Evolutionary conservation across 75 land plant genomes (phyloP).

Genomic region (Sequoia sempervirens): DNA sequence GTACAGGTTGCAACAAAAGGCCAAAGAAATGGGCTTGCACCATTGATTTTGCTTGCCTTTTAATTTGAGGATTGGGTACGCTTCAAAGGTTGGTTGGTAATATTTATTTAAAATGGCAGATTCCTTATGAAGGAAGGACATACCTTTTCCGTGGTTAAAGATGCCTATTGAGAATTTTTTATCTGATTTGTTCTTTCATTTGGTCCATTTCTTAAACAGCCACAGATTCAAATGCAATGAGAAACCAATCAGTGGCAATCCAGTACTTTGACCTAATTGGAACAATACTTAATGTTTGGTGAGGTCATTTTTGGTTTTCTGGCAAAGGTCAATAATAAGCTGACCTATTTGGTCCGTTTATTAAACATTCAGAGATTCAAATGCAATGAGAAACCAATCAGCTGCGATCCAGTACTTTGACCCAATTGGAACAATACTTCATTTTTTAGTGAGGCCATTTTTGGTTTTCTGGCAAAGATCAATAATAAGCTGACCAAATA

Average conservation of each 20-base stretch:
- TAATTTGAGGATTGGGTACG: neutral
- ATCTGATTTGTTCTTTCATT: slow-evolving; percentile 1
- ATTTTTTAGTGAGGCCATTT: neutral
- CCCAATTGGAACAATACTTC: neutral
- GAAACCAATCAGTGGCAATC: neutral
- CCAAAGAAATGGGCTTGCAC: neutral
- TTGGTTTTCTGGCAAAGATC: neutral
- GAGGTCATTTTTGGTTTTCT: neutral
- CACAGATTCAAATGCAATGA: neutral
- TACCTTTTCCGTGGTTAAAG: neutral
- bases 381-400: neutral
- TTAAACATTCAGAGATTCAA: neutral
- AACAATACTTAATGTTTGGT: neutral
- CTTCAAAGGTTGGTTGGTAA: neutral
- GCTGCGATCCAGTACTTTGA: neutral
- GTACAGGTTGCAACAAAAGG: neutral
- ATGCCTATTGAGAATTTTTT: neutral
- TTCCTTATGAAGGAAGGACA: neutral
- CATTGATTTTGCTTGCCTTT: neutral
- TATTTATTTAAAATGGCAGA: neutral
- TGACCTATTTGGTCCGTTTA: neutral
- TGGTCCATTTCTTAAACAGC: neutral
- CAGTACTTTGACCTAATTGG: neutral
- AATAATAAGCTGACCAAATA: neutral
- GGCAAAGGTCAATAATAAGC: neutral